These are phyloP conservation scores for Wickerhamiella cacticola DNA, from an alignment of 805 yeast species.

Conservation along the genomic window DNA sequence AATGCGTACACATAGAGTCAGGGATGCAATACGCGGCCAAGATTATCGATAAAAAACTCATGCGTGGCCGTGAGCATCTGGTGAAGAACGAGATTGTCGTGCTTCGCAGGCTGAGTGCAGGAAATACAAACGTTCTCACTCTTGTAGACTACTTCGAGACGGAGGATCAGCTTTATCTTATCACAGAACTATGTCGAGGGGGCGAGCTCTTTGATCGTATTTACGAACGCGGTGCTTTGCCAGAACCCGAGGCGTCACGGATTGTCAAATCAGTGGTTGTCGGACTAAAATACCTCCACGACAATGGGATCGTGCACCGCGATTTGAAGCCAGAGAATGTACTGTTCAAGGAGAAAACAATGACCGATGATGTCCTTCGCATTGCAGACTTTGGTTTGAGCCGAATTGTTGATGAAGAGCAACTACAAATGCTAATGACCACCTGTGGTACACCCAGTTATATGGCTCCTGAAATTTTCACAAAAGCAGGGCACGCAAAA, in stretches of 20 bases:
- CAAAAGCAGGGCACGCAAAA: slow-evolving; percentile 41
- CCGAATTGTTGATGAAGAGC: slow-evolving; percentile 34
- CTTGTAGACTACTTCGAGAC: slow-evolving; percentile 64
- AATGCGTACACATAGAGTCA: slow-evolving; percentile 32
- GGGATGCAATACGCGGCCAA: slow-evolving; percentile 43
- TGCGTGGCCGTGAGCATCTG: slow-evolving; percentile 42
- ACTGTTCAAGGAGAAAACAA: slow-evolving; percentile 36
- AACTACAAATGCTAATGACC: slow-evolving; percentile 33
- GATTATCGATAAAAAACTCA: slow-evolving; percentile 37
- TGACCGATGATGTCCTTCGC: slow-evolving; percentile 31
- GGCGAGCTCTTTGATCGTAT: slow-evolving; percentile 59
- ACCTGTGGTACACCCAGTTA: slow-evolving; percentile 62
- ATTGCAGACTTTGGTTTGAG: slow-evolving; percentile 60
- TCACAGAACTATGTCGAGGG: slow-evolving; percentile 56
- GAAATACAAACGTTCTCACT: slow-evolving; percentile 46
- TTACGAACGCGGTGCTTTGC: slow-evolving; percentile 35
- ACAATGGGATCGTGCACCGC: slow-evolving; percentile 51
- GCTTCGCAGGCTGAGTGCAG: slow-evolving; percentile 39
- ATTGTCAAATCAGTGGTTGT: slow-evolving; percentile 40
- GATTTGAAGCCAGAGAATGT: slow-evolving; percentile 66
- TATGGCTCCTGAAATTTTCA: slow-evolving; percentile 60
- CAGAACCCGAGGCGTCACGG: slow-evolving; percentile 39
- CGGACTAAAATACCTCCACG: slow-evolving; percentile 48
- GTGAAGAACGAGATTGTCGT: slow-evolving; percentile 53
- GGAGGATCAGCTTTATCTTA: slow-evolving; percentile 37